Evolutionary conservation across 2,329 filamentous ascomycete genomes (phyloP).

Genomic region (Colletotrichum tofieldiae): DNA sequence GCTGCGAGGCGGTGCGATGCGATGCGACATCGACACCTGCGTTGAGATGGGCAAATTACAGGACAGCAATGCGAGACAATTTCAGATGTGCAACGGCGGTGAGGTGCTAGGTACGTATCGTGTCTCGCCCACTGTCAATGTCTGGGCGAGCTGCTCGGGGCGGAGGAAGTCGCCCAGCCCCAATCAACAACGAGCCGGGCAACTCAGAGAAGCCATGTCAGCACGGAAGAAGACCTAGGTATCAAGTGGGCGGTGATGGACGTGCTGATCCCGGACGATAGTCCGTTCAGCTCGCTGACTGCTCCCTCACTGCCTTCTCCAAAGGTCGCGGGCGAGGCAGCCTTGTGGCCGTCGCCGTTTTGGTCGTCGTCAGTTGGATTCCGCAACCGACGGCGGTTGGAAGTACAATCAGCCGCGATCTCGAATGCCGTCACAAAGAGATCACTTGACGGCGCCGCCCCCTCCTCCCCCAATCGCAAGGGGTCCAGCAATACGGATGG

Average conservation of each 20-base stretch:
- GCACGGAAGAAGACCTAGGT: background rate
- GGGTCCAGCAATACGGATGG: background rate
- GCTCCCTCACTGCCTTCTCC: background rate
- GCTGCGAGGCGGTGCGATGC: background rate
- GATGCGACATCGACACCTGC: slow-evolving; percentile 17
- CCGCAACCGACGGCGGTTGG: slow-evolving; percentile 3
- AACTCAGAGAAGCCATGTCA: slow-evolving; percentile 9
- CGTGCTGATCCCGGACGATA: slow-evolving; percentile 11
- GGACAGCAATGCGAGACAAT: slow-evolving; percentile 24
- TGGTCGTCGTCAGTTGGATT: background rate
- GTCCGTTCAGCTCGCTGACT: background rate
- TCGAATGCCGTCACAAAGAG: background rate
- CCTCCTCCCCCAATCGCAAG: background rate
- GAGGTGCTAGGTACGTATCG: slow-evolving; percentile 22
- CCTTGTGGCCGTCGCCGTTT: background rate
- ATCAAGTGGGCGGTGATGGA: slow-evolving; percentile 1
- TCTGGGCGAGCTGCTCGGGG: background rate
- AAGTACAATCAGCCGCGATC: background rate
- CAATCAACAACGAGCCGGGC: background rate
- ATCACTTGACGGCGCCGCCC: background rate
- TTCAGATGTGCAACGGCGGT: slow-evolving; percentile 34
- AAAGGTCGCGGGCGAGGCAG: background rate
- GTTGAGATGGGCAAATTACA: slow-evolving; percentile 20
- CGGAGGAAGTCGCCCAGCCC: background rate
- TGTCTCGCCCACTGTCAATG: background rate